Evolutionary conservation across 345 rosid genomes (phyloP).

Genomic region (Rhodomyrtus tomentosa): DNA sequence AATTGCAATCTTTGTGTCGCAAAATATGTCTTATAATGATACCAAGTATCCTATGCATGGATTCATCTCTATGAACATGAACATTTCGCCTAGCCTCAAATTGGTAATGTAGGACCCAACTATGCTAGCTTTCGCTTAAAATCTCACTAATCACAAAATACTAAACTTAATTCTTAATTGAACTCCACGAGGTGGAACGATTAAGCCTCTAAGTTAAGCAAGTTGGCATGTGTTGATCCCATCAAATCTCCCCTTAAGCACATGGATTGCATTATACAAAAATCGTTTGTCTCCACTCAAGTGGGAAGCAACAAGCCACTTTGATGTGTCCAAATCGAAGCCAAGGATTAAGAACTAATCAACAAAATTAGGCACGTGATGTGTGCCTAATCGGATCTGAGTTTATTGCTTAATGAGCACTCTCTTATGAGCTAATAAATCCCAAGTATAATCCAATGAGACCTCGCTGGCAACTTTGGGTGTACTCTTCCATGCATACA

Average conservation of each 20-base stretch:
- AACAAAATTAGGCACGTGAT: background rate
- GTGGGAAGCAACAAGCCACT: background rate
- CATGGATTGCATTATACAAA: background rate
- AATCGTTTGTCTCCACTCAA: background rate
- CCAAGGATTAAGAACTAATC: background rate
- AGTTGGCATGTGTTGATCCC: background rate
- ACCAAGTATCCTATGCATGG: background rate
- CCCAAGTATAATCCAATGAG: background rate
- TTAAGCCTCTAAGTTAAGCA: background rate
- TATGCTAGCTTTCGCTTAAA: background rate
- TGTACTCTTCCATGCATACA: background rate
- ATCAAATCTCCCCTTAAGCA: background rate
- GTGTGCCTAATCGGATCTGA: background rate
- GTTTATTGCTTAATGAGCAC: background rate
- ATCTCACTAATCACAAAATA: background rate
- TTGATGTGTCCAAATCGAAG: background rate
- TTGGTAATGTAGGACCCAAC: background rate
- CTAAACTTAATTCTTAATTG: background rate
- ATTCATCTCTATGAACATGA: background rate
- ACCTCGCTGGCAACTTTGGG: background rate
- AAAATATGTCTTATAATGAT: background rate
- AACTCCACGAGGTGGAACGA: background rate
- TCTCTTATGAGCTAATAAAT: background rate
- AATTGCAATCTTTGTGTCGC: background rate
- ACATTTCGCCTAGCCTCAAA: background rate